These are phyloP conservation scores for Mesotaenium endlicherianum DNA, from an alignment of 139 green algal species.

Conservation along the genomic window DNA sequence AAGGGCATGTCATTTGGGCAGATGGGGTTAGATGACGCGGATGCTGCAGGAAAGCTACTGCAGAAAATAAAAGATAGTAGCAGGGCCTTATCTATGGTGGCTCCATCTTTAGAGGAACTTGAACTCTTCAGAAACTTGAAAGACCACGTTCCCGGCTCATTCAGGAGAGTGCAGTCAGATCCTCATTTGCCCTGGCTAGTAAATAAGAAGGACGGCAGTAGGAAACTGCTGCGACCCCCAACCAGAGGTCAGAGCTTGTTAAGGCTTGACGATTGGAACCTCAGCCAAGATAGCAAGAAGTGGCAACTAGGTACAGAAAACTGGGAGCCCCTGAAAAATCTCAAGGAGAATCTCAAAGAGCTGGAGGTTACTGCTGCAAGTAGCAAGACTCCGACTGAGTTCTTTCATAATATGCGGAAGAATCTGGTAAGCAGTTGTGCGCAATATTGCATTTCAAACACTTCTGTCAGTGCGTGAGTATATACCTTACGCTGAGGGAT, in stretches of 20 bases:
- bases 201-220: background rate
- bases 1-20: background rate
- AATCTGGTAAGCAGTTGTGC: background rate
- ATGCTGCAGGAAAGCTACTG: background rate
- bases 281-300: background rate
- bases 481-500: background rate
- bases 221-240: background rate
- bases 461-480: background rate
- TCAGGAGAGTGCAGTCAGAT: background rate
- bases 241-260: background rate
- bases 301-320: background rate
- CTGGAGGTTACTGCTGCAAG: background rate
- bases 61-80: background rate
- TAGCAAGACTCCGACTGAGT: background rate
- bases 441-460: too few relatives aligned
- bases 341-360: conserved; percentile 33
- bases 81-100: background rate
- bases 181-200: background rate
- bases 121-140: background rate
- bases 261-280: conserved; percentile 25
- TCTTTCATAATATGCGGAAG: background rate
- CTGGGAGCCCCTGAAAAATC: background rate
- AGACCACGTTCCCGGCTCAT: background rate
- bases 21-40: background rate
- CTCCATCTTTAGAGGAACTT: background rate